These are phyloP conservation scores for Poronia punctata DNA, from an alignment of 495 filamentous ascomycete species.

Conservation along the genomic window DNA sequence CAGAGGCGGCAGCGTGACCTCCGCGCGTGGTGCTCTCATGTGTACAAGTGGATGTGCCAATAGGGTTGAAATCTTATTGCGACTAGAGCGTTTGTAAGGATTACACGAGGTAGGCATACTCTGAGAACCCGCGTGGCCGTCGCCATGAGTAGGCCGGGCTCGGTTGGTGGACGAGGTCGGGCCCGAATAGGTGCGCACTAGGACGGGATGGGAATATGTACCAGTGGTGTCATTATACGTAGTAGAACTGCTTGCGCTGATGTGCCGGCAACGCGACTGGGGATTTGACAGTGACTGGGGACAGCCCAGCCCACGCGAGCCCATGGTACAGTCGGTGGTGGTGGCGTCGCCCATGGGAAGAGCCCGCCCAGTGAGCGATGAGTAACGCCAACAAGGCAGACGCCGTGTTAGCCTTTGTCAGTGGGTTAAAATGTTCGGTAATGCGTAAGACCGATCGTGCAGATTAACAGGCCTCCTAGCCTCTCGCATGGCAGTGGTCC, in stretches of 20 bases:
- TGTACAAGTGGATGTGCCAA: slow-evolving; percentile 26
- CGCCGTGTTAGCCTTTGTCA: slow-evolving; percentile 30
- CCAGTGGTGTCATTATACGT: too few relatives aligned
- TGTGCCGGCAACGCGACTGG: slow-evolving; percentile 31
- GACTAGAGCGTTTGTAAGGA: slow-evolving; percentile 3
- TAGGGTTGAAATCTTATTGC: slow-evolving; percentile 11
- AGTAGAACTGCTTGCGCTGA: too few relatives aligned
- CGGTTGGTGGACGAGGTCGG: slow-evolving; percentile 18
- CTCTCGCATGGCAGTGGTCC: too few relatives aligned
- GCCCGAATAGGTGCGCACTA: slow-evolving; percentile 49
- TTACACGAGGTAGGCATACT: slow-evolving; percentile 6
- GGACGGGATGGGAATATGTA: slow-evolving; percentile 49
- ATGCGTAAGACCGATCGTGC: too few relatives aligned
- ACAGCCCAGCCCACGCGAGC: slow-evolving; percentile 39
- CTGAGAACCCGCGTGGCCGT: slow-evolving; percentile 6
- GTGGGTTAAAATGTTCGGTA: too few relatives aligned
- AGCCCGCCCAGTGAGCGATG: slow-evolving; percentile 38
- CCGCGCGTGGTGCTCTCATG: slow-evolving; percentile 13
- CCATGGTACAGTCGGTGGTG: slow-evolving; percentile 32
- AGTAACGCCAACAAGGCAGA: slow-evolving; percentile 37
- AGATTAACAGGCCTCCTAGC: too few relatives aligned
- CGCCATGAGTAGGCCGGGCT: slow-evolving; percentile 5
- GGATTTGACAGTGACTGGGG: slow-evolving; percentile 30
- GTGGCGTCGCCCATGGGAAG: slow-evolving; percentile 37
- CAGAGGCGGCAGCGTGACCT: slow-evolving; percentile 39